Conservation (phyloP, 495 filamentous ascomycete genomes). For the Podospora pseudoanserina region DNA sequence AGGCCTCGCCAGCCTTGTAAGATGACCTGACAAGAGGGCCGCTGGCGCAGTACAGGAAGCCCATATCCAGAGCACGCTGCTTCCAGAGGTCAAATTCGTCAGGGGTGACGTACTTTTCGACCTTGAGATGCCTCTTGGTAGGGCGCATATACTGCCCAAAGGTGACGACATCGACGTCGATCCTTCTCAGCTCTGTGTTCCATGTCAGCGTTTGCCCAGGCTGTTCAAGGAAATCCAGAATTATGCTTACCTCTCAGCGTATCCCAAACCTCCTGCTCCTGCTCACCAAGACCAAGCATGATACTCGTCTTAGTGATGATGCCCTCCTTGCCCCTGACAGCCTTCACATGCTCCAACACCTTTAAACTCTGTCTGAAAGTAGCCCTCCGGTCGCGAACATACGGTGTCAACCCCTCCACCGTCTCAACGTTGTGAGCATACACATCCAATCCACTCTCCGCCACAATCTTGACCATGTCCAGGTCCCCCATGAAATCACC, state of each 20-base stretch:
- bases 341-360: slow-evolving; percentile 80
- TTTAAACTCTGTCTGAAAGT: slow-evolving; percentile 80
- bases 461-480: slow-evolving; percentile 78
- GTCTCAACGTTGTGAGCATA: slow-evolving; percentile 98
- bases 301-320: slow-evolving; percentile 96
- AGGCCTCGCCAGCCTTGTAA: slow-evolving; percentile 97
- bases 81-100: slow-evolving; percentile 88
- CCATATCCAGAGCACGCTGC: slow-evolving; percentile 85
- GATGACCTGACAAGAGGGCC: slow-evolving; percentile 88
- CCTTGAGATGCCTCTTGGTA: slow-evolving; percentile 95
- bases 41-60: slow-evolving; percentile 93
- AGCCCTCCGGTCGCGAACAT: slow-evolving; percentile 84
- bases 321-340: slow-evolving; percentile 53
- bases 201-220: slow-evolving; percentile 14
- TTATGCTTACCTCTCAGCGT: slow-evolving; percentile 58
- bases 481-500: slow-evolving; percentile 82
- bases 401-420: slow-evolving; percentile 82
- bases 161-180: slow-evolving; percentile 88
- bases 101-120: slow-evolving; percentile 89
- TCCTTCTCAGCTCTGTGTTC: slow-evolving; percentile 62
- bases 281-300: slow-evolving; percentile 94
- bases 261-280: slow-evolving; percentile 80
- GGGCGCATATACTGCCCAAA: slow-evolving; percentile 99
- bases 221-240: neutral
- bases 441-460: slow-evolving; percentile 84